Evolutionary conservation across 805 yeast genomes (phyloP), one percentile per base, ranked within the genome.

Genomic region (Candida corydali): DNA sequence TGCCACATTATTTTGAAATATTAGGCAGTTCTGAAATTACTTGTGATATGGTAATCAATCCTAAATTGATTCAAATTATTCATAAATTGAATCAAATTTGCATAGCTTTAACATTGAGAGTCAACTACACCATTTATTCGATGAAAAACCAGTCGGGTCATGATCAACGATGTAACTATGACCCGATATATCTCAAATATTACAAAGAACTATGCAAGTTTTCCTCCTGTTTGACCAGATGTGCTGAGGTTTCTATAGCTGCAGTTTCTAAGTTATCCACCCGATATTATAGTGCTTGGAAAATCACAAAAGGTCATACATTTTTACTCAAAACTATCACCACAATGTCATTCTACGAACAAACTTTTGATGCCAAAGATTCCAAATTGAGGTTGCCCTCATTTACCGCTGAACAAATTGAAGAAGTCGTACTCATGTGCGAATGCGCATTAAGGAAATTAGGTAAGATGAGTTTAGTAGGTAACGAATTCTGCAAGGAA

Each of bases 241-340:
- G 54, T 40, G 50, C 57, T 22, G 64, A 49, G 44, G 57, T 52
- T 10, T 55, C 58, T 6, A 54, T 57, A 29, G 62, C 62, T 3
- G 64, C 60, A 4, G 57, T 65, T 14, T 59, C 63, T 7, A 63
- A 61, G 30, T 51, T 65, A 32, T 59, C 65, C 33, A 53, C 56
- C 39, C 40, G 69, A 26, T 63, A 63, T 46, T 63, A 60, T 41
- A 55, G 63, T 39, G 68, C 69, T 2, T 63, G 69, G 69, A 53
- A 64, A 46, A 55, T 63, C 8, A 55, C 65, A 9, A 63, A 61
- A 36, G 58, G 63, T 9, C 67, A 61, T 33, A 54, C 61, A 0
- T 53, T 46, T 33, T 45, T 61, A 26, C 47, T 65, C 36, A 52
- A 54, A 29, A 50, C 53, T 1, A 53, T 61, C 25, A 58, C 62